phyloP scores from a whole-genome alignment of 129 eudicot species.

The Centrapalus pauciflorus region DNA sequence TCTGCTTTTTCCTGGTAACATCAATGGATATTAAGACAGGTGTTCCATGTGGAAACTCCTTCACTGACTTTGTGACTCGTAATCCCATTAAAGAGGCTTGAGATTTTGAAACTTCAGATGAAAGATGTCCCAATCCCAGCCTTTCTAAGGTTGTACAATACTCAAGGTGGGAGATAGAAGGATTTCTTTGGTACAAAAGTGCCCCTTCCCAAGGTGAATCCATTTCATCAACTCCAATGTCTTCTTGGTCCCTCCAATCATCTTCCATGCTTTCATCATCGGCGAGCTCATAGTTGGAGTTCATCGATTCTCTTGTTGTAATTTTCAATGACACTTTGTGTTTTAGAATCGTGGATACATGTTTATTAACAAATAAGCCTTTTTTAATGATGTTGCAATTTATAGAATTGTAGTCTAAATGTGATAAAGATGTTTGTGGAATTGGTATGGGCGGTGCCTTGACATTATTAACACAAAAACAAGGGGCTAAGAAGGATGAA shows the following conservation, averaged over 20 bases:
- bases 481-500: conserved; percentile 21
- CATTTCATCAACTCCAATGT: conserved; percentile 29
- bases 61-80: conserved; percentile 68
- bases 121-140: conserved; percentile 62
- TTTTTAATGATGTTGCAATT: conserved; percentile 1
- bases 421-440: conserved; percentile 9
- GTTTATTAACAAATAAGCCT: neutral
- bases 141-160: conserved; percentile 95
- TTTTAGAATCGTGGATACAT: conserved; percentile 7
- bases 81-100: conserved; percentile 83
- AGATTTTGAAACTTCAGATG: conserved; percentile 56
- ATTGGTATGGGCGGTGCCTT: conserved; percentile 4
- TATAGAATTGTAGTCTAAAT: neutral
- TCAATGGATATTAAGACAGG: conserved; percentile 85
- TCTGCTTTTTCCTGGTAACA: conserved; percentile 62
- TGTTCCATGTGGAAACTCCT: conserved; percentile 72
- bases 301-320: conserved; percentile 22
- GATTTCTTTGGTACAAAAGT: conserved; percentile 62
- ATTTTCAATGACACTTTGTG: conserved; percentile 13
- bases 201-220: conserved; percentile 96
- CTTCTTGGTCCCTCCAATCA: conserved; percentile 44
- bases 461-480: conserved; percentile 19
- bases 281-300: conserved; percentile 25
- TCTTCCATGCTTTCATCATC: conserved; percentile 27
- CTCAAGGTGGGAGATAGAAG: conserved; percentile 64